Evolutionary conservation across 306 rosid genomes (phyloP).

Genomic region (Glycine soja): DNA sequence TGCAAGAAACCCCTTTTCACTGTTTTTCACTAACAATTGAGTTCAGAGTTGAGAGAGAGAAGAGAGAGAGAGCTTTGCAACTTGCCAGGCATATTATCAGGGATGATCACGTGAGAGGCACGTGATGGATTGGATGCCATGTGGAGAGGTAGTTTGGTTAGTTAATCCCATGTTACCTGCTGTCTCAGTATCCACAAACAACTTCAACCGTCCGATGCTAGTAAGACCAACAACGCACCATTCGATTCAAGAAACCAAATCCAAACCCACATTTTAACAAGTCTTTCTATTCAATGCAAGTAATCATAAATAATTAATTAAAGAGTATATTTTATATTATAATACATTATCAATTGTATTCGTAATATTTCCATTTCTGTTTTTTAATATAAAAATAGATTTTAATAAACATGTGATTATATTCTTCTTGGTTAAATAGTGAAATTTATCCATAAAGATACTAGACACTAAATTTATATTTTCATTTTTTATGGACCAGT

Average conservation of each 20-base stretch:
- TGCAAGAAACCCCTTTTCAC: not conserved
- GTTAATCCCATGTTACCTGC: slow-evolving; percentile 34
- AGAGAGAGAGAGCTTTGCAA: slow-evolving; percentile 25
- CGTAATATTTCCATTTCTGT: not conserved
- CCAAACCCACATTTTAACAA: not conserved
- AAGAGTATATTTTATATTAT: not conserved
- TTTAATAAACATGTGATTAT: not conserved
- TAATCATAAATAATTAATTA: not conserved
- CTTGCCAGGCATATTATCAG: slow-evolving; percentile 36
- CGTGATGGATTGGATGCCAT: slow-evolving; percentile 37
- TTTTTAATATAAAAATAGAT: not conserved
- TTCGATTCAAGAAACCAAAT: slow-evolving; percentile 16
- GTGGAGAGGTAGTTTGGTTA: slow-evolving; percentile 44
- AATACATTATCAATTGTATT: not conserved
- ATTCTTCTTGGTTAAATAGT: too few relatives aligned
- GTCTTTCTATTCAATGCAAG: not conserved
- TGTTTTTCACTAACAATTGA: not conserved
- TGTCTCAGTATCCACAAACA: not conserved
- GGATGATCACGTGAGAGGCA: slow-evolving; percentile 56
- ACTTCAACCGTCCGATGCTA: not conserved
- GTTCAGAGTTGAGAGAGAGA: slow-evolving; percentile 40
- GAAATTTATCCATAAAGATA: too few relatives aligned
- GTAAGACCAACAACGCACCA: not conserved
- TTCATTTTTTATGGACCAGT: too few relatives aligned
- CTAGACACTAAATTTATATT: too few relatives aligned